Conservation (phyloP, 208 protist genomes). For the Leishmania martiniquensis region DNA sequence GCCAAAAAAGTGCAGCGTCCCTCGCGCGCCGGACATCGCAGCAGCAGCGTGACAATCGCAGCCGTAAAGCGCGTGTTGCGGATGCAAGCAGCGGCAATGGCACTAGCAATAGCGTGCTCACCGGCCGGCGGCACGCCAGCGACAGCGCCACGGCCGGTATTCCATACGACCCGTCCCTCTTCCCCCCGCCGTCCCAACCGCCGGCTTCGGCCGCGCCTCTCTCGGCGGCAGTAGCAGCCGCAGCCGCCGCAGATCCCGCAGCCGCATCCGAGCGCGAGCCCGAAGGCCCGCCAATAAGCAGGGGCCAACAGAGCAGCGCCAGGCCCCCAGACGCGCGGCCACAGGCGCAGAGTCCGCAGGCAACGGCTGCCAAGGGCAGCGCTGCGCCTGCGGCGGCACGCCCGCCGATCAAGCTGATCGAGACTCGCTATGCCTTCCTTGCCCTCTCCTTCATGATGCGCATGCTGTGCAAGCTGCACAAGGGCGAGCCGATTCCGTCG, state of each 20-base stretch:
- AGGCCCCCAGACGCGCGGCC: slow-evolving; percentile 18
- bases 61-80: slow-evolving; percentile 6
- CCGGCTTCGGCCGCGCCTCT: neutral
- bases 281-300: neutral
- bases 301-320: slow-evolving; percentile 22
- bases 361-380: neutral
- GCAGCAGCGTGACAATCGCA: slow-evolving; percentile 3
- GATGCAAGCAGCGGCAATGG: neutral
- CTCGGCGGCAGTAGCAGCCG: slow-evolving; percentile 2
- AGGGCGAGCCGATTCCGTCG: slow-evolving; percentile 51
- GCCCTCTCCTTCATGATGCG: slow-evolving; percentile 63
- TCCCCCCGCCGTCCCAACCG: slow-evolving; percentile 14
- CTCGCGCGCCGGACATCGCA: neutral
- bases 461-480: slow-evolving; percentile 63
- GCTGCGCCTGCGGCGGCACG: neutral
- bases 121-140: slow-evolving; percentile 16
- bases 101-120: neutral
- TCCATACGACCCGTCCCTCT: slow-evolving; percentile 24
- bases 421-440: slow-evolving; percentile 37
- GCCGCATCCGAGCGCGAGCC: neutral
- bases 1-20: neutral
- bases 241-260: slow-evolving; percentile 1
- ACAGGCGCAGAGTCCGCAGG: slow-evolving; percentile 7
- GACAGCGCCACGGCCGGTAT: slow-evolving; percentile 38
- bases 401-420: slow-evolving; percentile 19